Percentiles rank a stretch among this genome's conserved stretches.
Conservation (phyloP, 805 yeast species). For the Starmerella asiatica region DNA sequence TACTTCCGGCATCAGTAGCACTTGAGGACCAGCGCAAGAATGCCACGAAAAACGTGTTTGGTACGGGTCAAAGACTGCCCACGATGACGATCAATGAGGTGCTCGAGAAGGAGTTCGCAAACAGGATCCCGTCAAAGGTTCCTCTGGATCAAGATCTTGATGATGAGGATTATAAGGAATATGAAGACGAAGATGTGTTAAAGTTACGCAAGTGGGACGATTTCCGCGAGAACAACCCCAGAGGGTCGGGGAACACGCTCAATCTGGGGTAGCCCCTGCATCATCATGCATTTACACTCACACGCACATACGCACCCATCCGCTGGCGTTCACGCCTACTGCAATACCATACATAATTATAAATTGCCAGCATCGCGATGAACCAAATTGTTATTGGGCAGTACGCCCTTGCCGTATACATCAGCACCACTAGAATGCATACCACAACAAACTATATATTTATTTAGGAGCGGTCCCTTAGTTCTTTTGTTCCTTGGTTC, state of each 20-base stretch:
- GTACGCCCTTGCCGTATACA: no score
- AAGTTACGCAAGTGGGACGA: conserved; percentile 86
- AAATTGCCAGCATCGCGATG: no score
- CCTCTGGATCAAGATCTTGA: conserved; percentile 23
- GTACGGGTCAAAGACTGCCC: conserved; percentile 86
- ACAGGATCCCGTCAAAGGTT: conserved; percentile 41
- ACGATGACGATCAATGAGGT: conserved; percentile 91
- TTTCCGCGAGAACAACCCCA: conserved; percentile 70
- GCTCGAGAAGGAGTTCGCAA: conserved; percentile 67
- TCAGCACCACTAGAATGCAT: no score
- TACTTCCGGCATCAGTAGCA: conserved; percentile 24
- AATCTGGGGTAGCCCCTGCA: conserved; percentile 44
- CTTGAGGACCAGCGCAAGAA: conserved; percentile 37
- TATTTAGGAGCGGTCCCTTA: no score
- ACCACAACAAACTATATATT: no score
- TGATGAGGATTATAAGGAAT: conserved; percentile 50
- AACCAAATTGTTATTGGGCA: no score
- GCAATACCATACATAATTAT: no score
- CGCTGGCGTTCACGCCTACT: no score
- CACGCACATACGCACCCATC: no score
- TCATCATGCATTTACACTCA: no score
- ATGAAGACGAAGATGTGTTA: conserved; percentile 52
- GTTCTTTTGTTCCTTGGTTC: no score
- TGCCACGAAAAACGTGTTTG: conserved; percentile 53
- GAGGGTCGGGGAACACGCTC: conserved; percentile 82